Evolutionary conservation across 2,329 filamentous ascomycete species (phyloP).

Genomic region (Tolypocladium guangdongense): DNA sequence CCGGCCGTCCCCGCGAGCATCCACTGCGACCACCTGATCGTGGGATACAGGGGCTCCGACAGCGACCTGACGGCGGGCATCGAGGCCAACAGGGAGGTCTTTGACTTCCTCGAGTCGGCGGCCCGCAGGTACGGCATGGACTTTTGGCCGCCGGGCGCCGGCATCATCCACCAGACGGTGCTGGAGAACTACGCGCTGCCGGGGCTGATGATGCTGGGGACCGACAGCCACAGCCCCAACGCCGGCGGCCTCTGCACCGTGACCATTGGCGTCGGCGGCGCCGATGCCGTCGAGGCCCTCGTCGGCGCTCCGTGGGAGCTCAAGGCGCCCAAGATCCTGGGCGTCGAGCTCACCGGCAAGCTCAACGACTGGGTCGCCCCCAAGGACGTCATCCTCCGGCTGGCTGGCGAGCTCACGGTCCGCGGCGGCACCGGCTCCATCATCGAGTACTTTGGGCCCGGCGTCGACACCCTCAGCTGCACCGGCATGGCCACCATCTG

Average conservation of each 20-base stretch:
- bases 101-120: conserved; percentile 91
- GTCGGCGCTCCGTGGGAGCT: conserved; percentile 96
- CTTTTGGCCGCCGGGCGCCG: conserved; percentile 89
- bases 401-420: conserved; percentile 85
- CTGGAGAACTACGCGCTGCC: conserved; percentile 97
- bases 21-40: conserved; percentile 98
- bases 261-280: conserved; percentile 93
- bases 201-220: conserved; percentile 96
- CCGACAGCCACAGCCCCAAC: conserved; percentile 94
- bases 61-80: conserved; percentile 78
- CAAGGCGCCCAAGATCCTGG: conserved; percentile 84
- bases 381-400: conserved; percentile 87
- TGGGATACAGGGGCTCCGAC: conserved; percentile 82
- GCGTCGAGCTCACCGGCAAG: conserved; percentile 72
- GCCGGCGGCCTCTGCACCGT: conserved; percentile 90
- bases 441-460: conserved; percentile 87
- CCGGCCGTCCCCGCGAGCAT: conserved; percentile 95
- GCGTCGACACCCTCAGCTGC: conserved; percentile 77
- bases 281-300: conserved; percentile 91
- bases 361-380: conserved; percentile 86
- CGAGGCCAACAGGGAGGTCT: conserved; percentile 88
- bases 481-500: conserved; percentile 89
- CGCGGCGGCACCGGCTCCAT: conserved; percentile 89
- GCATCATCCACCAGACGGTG: conserved; percentile 96
- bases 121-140: conserved; percentile 87